Base-by-base conservation (phyloP, 164 flowering plant genomes). In the Platanus orientalis region DNA sequence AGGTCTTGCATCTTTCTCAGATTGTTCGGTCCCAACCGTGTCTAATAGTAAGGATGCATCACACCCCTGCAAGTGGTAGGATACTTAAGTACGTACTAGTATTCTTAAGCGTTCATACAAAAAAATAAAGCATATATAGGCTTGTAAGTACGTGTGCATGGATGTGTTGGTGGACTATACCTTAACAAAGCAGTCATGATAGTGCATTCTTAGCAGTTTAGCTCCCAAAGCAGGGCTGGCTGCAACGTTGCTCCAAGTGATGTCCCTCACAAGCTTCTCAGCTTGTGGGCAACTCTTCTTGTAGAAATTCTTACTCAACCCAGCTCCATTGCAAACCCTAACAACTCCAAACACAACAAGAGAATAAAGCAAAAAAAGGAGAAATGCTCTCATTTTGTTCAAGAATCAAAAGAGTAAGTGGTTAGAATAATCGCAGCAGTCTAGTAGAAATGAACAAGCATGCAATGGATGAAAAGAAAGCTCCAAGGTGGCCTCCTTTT, bases 11-110 rank as follows among this genome's bases (percentile, higher is more conserved):
- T 53, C 77, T 66, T 76, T 82, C 54, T 84, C 89, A 0, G 83
- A 64, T 30, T 39, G 36, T 52, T 30, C 63, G 14, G 34, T 71
- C 7, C 66, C n/a, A 0, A 67, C 64, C 0, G 87, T 69, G 61
- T 83, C 60, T 47, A 83, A 12, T 47, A 83, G 57, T 11, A 83
- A 29, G 0, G 88, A 83, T 0, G 30, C 85, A 64, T 83, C 85
- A 10, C 39, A 34, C 5, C 39, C 39, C 39, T 34, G 39, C 10
- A 10, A 34, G 39, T 34, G n/a, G 39, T 34, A 34, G 39, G 39
- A 34, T 10, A 34, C n/a, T n/a, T n/a, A n/a, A n/a, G n/a, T n/a
- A n/a, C n/a, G n/a, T n/a, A n/a, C n/a, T n/a, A n/a, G n/a, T n/a
- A n/a, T n/a, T n/a, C n/a, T n/a, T n/a, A n/a, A n/a, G n/a, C n/a